Evolutionary conservation across 768 basidiomycete genomes (phyloP), one percentile per base, ranked within the genome.

Genomic region (Omphalotus guepiniiformis): DNA sequence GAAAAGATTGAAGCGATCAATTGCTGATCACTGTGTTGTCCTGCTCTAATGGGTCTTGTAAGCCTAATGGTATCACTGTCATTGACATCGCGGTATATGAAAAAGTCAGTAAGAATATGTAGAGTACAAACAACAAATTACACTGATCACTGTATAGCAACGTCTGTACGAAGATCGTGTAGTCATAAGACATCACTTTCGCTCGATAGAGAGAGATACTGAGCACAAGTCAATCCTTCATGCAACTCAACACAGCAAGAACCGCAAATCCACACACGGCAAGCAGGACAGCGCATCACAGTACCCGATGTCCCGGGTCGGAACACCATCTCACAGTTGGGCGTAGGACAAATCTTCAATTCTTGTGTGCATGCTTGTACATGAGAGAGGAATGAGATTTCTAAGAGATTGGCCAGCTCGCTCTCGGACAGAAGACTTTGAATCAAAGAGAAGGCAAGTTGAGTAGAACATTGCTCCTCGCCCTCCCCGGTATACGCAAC

Each of bases 291-390:
- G 19, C 52, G 63, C 18, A 73, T 48, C 13, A 60, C 51, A 8
- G 53, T 57, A 8, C 61, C 63, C 13, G 46, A 39, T 19, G 42
- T 48, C 3, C 43, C 52, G 16, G 55, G 29, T 26, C 72, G 63
- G 57, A 79, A 78, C 15, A 80, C 66, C 11, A 70, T 66, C 35
- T 69, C 55, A 54, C 82, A 84, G 42, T 72, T 63, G 3, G 73
- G 63, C 2, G 75, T 70, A 1, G 81, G 79, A 57, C 81, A 84
- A 61, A 76, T 77, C 50, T 71, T 72, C 52, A 72, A 71, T n/a
- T 71, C 68, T 23, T 67, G 55, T 1, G 67, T 58, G 25, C 59
- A 64, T 9, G 60, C 53, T 47, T 70, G 71, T 41, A 82, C 62
- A 58, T 75, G 62, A 2, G 68, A 53, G 6, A 70, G 50, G 53